Conservation (phyloP, 805 yeast genomes). For the Cyberlindnera samutprakarnensis region DNA sequence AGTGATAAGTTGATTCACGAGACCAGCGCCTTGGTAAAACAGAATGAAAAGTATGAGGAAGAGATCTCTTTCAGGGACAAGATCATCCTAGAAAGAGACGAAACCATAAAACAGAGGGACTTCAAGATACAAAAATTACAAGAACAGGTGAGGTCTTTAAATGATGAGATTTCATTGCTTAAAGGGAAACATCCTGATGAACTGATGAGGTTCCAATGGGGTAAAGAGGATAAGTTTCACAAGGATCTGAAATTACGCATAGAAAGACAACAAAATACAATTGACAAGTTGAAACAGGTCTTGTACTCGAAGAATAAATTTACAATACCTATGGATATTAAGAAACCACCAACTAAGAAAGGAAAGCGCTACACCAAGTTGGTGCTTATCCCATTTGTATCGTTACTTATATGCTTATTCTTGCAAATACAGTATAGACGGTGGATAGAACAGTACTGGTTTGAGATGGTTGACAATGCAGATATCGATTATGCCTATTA, state of each 20-base stretch:
- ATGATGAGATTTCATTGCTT: slow-evolving; percentile 8
- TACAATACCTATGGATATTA: too few species aligned
- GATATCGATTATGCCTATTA: slow-evolving; percentile 20
- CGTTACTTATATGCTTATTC: too few species aligned
- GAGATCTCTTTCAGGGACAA: slow-evolving; percentile 20
- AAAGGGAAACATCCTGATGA: slow-evolving; percentile 5
- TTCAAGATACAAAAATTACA: slow-evolving; percentile 4
- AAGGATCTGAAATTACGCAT: slow-evolving; percentile 12
- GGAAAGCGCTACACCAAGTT: too few species aligned
- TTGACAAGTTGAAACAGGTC: slow-evolving; percentile 10
- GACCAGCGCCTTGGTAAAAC: background rate
- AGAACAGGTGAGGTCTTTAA: slow-evolving; percentile 2
- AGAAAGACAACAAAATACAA: slow-evolving; percentile 13
- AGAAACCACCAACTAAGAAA: too few species aligned
- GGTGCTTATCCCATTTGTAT: too few species aligned
- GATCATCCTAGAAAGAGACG: slow-evolving; percentile 12
- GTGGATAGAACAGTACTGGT: slow-evolving; percentile 13
- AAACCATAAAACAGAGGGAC: slow-evolving; percentile 6
- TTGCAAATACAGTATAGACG: too few species aligned
- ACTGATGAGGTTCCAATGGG: slow-evolving; percentile 2
- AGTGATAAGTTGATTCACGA: slow-evolving; percentile 3
- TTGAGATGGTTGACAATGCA: slow-evolving; percentile 9
- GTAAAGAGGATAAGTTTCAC: slow-evolving; percentile 9
- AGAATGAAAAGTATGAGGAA: slow-evolving; percentile 8
- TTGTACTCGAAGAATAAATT: too few species aligned